A percentile compares a stretch with the other conserved stretches of the same genome.
Conservation (phyloP, 1,139 yeast genomes). For the Blastobotrys elegans region DNA sequence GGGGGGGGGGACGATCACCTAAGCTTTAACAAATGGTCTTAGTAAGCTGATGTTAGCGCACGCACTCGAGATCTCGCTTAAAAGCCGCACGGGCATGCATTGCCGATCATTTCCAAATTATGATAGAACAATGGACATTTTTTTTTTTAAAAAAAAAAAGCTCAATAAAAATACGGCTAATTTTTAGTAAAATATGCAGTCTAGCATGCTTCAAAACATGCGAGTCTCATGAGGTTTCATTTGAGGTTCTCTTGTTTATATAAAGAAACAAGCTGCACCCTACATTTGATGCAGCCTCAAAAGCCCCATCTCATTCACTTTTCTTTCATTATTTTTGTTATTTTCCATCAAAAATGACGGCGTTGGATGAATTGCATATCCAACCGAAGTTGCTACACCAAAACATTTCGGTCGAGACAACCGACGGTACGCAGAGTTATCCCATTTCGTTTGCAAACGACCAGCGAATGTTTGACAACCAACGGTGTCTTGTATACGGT, state of each 20-base stretch:
- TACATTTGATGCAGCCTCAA: neutral
- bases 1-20: too few species aligned
- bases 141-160: neutral
- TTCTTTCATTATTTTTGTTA: too few species aligned
- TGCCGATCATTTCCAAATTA: slow-evolving; percentile 2
- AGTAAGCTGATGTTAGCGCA: too few species aligned
- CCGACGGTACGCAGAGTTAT: slow-evolving; percentile 26
- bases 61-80: too few species aligned
- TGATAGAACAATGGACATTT: slow-evolving; percentile 2
- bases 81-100: neutral
- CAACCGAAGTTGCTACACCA: slow-evolving; percentile 17
- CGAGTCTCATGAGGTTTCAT: too few species aligned
- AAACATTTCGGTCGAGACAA: slow-evolving; percentile 18
- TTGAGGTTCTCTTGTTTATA: neutral
- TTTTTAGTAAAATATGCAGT: neutral
- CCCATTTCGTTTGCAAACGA: slow-evolving; percentile 15
- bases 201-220: too few species aligned
- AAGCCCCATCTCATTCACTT: neutral
- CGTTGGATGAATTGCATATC: neutral
- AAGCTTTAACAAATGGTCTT: too few species aligned
- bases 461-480: slow-evolving; percentile 20
- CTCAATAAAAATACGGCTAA: neutral
- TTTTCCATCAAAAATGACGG: neutral
- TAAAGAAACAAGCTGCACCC: neutral
- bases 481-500: slow-evolving; percentile 33